Evolutionary conservation across 2,329 filamentous ascomycete species (phyloP).

Genomic region (Sporothrix mexicana): DNA sequence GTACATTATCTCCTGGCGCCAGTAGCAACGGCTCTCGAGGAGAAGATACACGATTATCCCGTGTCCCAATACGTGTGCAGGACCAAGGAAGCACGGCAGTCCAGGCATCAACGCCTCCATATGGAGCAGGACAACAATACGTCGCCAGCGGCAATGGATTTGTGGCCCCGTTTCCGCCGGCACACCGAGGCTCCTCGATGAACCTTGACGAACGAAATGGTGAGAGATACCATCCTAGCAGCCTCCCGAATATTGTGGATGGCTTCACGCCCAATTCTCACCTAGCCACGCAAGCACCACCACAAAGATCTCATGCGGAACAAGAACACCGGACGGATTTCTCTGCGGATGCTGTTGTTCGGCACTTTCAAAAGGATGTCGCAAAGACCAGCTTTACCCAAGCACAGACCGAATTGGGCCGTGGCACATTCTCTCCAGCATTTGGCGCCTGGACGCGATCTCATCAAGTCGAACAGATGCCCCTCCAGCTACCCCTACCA

Average conservation of each 20-base stretch:
- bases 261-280: not conserved
- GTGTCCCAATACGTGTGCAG: not conserved
- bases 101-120: not conserved
- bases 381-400: not conserved
- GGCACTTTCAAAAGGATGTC: slow-evolving; percentile 20
- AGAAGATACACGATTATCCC: not conserved
- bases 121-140: not conserved
- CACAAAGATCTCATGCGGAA: not conserved
- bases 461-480: not conserved
- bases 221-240: not conserved
- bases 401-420: not conserved
- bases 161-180: slow-evolving; percentile 6
- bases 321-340: not conserved
- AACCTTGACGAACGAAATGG: not conserved
- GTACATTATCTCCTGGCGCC: not conserved
- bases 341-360: slow-evolving; percentile 4
- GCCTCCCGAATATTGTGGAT: not conserved
- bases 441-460: slow-evolving; percentile 22
- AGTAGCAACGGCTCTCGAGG: slow-evolving; percentile 3
- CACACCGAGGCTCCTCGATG: not conserved
- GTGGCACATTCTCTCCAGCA: not conserved
- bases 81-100: not conserved
- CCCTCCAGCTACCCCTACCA: not conserved
- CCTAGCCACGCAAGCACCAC: not conserved
- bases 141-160: slow-evolving; percentile 1